phyloP scores from a whole-genome alignment of 495 filamentous ascomycete species.

The Xylona heveae region DNA sequence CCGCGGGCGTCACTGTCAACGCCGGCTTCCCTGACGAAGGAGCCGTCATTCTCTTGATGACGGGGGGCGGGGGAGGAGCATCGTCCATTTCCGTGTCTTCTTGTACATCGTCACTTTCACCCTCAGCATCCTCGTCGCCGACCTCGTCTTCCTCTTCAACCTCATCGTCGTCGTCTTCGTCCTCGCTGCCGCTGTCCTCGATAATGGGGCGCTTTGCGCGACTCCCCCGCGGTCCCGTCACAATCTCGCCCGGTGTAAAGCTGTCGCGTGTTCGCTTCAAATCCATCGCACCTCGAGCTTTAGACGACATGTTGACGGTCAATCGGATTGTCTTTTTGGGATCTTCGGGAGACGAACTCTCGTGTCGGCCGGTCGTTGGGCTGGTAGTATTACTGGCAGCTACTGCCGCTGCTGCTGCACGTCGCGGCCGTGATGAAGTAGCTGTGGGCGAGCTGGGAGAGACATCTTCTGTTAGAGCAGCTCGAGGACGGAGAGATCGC shows the following conservation, averaged over 20 bases:
- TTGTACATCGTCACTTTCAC: slow-evolving; percentile 24
- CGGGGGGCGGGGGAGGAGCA: slow-evolving; percentile 14
- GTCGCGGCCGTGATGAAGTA: too few relatives aligned
- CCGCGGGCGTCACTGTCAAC: slow-evolving; percentile 18
- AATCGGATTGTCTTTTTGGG: slow-evolving; percentile 45
- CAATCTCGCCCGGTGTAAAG: neutral
- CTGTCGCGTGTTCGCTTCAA: slow-evolving; percentile 1
- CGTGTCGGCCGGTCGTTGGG: slow-evolving; percentile 11
- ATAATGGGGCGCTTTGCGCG: slow-evolving; percentile 13
- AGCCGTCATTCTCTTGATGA: slow-evolving; percentile 12
- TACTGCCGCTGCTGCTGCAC: slow-evolving; percentile 10
- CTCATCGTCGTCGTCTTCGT: slow-evolving; percentile 12
- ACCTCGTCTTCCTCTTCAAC: slow-evolving; percentile 33
- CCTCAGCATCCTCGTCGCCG: slow-evolving; percentile 33
- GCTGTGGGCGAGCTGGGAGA: slow-evolving; percentile 16
- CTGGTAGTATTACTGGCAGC: slow-evolving; percentile 16
- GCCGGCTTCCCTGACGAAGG: slow-evolving; percentile 15
- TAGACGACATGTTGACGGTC: slow-evolving; percentile 47
- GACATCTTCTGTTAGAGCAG: slow-evolving; percentile 19
- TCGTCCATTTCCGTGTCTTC: slow-evolving; percentile 28
- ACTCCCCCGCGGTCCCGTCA: slow-evolving; percentile 10
- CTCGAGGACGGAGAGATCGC: slow-evolving; percentile 27
- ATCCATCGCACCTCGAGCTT: slow-evolving; percentile 10
- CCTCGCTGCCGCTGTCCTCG: slow-evolving; percentile 33
- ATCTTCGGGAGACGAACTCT: too few relatives aligned